phyloP scores from a whole-genome alignment of 352 stramenopile species.

The Globisporangium abappressorium region DNA sequence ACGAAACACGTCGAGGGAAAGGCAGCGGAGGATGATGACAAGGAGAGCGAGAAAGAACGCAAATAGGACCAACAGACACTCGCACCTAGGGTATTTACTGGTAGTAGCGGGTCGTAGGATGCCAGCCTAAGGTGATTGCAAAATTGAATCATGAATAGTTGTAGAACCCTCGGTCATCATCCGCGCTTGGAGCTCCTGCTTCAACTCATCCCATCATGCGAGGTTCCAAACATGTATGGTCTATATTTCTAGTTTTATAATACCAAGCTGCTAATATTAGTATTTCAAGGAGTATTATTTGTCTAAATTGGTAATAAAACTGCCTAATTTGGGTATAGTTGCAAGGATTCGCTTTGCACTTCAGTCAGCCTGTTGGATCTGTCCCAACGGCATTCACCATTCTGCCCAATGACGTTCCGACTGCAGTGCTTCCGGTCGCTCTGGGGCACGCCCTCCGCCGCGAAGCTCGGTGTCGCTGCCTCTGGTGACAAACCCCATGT shows the following conservation, averaged over 20 bases:
- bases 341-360: background rate
- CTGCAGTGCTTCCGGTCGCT: constrained; percentile 58
- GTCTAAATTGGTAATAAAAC: too few relatives aligned
- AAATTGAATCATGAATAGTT: background rate
- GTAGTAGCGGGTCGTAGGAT: background rate
- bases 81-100: background rate
- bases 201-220: background rate
- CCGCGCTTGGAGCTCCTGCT: background rate
- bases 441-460: constrained; percentile 43
- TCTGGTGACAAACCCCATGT: constrained; percentile 12
- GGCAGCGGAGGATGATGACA: background rate
- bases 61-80: constrained; percentile 3
- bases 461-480: constrained; percentile 24
- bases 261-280: background rate
- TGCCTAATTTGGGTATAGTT: background rate
- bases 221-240: background rate
- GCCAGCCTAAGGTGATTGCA: background rate
- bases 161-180: background rate
- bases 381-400: background rate
- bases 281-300: too few relatives aligned
- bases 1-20: background rate
- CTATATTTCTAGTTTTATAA: background rate
- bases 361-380: background rate
- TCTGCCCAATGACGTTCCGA: constrained; percentile 15
- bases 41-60: constrained; percentile 3